Evolutionary conservation across 495 filamentous ascomycete genomes (phyloP), one percentile per base, ranked within the genome.

Genomic region (Aspergillus steynii): DNA sequence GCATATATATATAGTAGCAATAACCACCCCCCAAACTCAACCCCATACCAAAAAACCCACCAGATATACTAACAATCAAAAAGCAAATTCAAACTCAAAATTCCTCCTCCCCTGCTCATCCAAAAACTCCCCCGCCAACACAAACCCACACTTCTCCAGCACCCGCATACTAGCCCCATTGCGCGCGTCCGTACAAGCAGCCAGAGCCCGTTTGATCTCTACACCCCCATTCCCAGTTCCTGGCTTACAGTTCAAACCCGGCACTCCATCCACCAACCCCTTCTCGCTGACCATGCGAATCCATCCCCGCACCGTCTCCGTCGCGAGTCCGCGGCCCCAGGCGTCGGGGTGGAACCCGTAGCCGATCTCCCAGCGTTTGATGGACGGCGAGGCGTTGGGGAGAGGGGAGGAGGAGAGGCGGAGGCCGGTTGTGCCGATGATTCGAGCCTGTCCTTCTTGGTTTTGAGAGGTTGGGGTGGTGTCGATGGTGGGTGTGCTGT

Each of bases 301-400:
- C 59, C 7, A 42, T 2, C 58, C 62, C 54, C 25, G 31, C 50
- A 65, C 65, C 1, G 60, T 59, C 60, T 68, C 65, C 27, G 53
- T 65, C 45, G 65, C 65, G 54, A 65, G 62, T 32, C 65, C 65
- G 46, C 48, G 27, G 9, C 65, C 62, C 65, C 65, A 68, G 7
- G 58, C 56, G 20, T 15, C 0, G 0, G 62, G 56, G 6, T 65
- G 53, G 52, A 68, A 61, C 45, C 60, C 57, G 47, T 68, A 68
- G 20, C 65, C 65, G 32, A 68, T 27, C 50, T 68, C 65, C 57
- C 53, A 61, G n/a, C 54, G 53, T 12, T 50, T 46, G 12, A 45
- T 3, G 9, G 9, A 7, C 34, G 37, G 31, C 31, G 29, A 4
- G 37, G 46, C 3, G 42, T 29, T 8, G 15, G 7, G 1, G 64